A percentile compares a stretch with the other conserved stretches of the same genome.
Evolutionary conservation across 2,329 filamentous ascomycete species (phyloP).

Genomic region (Scedosporium apiospermum): DNA sequence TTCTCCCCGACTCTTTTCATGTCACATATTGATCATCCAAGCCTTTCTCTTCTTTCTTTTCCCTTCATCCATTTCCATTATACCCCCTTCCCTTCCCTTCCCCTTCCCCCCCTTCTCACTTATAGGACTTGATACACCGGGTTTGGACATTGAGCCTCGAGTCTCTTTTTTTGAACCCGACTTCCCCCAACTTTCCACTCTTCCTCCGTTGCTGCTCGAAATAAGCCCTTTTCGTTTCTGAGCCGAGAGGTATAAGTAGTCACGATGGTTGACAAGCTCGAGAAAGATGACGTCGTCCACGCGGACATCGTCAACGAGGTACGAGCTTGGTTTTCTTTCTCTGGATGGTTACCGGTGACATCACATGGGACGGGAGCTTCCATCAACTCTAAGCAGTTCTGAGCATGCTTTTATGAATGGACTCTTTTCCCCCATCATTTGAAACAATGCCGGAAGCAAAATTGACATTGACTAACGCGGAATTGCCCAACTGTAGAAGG

Average conservation of each 20-base stretch:
- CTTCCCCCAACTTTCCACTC: constrained; percentile 68
- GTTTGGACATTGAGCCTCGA: not conserved
- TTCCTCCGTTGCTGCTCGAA: constrained; percentile 24
- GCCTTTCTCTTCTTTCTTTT: not conserved
- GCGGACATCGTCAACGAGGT: constrained; percentile 2
- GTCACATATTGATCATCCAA: not conserved
- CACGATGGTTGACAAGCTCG: not conserved
- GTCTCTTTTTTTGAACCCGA: constrained; percentile 40
- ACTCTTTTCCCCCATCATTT: not conserved
- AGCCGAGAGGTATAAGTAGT: not conserved
- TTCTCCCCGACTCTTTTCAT: not conserved
- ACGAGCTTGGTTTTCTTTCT: not conserved
- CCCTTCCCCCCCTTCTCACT: not conserved
- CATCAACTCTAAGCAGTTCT: not conserved
- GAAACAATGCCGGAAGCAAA: not conserved
- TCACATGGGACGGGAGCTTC: too few relatives aligned
- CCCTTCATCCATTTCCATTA: not conserved
- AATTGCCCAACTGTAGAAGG: constrained; percentile 47
- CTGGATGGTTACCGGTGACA: not conserved
- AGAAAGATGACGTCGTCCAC: not conserved
- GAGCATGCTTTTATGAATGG: not conserved
- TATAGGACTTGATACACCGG: not conserved
- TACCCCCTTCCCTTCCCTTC: not conserved
- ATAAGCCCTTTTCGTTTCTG: not conserved
- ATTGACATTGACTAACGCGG: not conserved